Base-by-base conservation (phyloP, 2,329 filamentous ascomycete genomes). In the Blastomyces gilchristii region DNA sequence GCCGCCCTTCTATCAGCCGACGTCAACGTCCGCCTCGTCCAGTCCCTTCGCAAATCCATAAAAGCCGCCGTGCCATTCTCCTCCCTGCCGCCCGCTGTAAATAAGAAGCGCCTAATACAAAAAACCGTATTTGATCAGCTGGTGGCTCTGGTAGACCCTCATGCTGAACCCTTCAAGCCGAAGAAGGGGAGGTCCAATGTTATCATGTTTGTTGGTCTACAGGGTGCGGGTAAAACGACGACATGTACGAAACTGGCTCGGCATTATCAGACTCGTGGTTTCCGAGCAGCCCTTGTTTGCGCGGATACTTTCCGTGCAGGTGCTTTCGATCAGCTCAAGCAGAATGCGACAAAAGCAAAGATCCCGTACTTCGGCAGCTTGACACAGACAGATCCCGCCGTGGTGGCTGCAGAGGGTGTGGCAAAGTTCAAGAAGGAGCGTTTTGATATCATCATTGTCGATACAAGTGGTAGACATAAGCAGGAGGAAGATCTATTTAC, bases 351-450 rank as follows among this genome's bases (percentile, higher is more conserved):
- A 43, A 99, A 97, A 77, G 94, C 94, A 60, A 97, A 97, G 80
- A 97, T 99, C 61, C 94, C 94, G 11, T 99, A 99, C 82, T 99
- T 95, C 75, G 94, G 94, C 71, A 96, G 90, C 63, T 81, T 99
- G 67, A 99, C 93, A 2, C 91, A 99, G 79, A 97, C 92, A 8
- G 94, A 99, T 72, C 94, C 94, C 0, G 91, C 93, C 0, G 87
- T 91, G 6, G 94, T 99, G 22, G 93, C 94, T 0, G 85, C 86
- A n/a, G 92, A 97, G 69, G 94, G 94, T 78, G 94, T 99, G 41
- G 91, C 96, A 57, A 95, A 97, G 78, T 99, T 99, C 82, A 97
- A 96, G 80, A 97, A 97, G 81, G 94, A 99, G 79, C 85, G 87
- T 58, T 99, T 99, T 73, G 94, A 99, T 77, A 87, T 99, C 68